A percentile compares a stretch with the other conserved stretches of the same genome.
Evolutionary conservation across 2,329 filamentous ascomycete species (phyloP).

Genomic region (Nemania sp.): DNA sequence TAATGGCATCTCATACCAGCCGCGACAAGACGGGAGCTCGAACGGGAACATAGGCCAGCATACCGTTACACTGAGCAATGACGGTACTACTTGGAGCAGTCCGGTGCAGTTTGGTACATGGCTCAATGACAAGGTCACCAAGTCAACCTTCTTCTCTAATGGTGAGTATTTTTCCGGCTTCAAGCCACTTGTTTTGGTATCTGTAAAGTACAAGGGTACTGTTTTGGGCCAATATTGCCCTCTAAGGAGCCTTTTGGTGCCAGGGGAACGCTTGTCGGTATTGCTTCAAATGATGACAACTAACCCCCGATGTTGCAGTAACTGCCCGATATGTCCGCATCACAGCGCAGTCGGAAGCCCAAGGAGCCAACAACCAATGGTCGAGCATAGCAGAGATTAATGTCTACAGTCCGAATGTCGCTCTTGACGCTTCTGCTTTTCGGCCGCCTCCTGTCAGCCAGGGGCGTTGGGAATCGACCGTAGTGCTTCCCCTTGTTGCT

Average conservation of each 20-base stretch:
- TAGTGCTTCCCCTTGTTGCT: constrained; percentile 45
- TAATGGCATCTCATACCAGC: constrained; percentile 40
- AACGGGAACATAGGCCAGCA: constrained; percentile 41
- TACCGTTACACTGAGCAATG: constrained; percentile 38
- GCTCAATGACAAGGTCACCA: constrained; percentile 36
- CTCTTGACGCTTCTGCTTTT: constrained; percentile 22
- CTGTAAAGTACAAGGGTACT: too few relatives aligned
- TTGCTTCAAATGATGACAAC: too few relatives aligned
- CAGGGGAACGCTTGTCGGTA: too few relatives aligned
- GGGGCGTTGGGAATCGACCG: constrained; percentile 43
- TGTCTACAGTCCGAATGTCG: constrained; percentile 35
- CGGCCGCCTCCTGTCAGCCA: constrained; percentile 28
- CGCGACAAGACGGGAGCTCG: constrained; percentile 35
- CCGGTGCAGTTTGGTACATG: constrained; percentile 40
- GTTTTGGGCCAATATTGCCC: too few relatives aligned
- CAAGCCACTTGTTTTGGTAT: too few relatives aligned
- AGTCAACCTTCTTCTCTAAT: constrained; percentile 43
- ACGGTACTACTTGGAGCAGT: constrained; percentile 36
- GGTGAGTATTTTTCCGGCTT: not conserved
- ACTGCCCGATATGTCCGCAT: constrained; percentile 41
- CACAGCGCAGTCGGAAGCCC: constrained; percentile 38
- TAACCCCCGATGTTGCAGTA: not conserved
- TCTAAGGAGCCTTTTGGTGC: too few relatives aligned
- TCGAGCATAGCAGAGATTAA: constrained; percentile 43
- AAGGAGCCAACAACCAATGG: constrained; percentile 35